phyloP scores from a whole-genome alignment of 140 eudicot species.

The Ambrosia hybrid region DNA sequence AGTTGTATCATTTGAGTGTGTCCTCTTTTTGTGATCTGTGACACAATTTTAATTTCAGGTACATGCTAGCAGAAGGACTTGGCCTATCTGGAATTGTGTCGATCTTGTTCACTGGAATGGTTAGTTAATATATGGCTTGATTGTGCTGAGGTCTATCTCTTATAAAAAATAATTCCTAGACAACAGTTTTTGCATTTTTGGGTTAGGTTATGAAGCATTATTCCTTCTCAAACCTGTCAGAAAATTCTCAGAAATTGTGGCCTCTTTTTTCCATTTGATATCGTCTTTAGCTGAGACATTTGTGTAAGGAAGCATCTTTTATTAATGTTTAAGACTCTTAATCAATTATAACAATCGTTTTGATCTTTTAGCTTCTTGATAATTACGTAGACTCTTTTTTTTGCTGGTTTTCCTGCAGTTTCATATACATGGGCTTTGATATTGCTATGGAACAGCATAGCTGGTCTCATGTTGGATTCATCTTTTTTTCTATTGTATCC shows the following conservation, averaged over 20 bases:
- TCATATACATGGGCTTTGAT: conserved; percentile 99
- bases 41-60: conserved; percentile 45
- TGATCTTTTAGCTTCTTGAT: not conserved
- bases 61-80: conserved; percentile 98
- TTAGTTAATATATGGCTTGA: conserved; percentile 45
- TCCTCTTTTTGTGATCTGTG: conserved; percentile 20
- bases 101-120: conserved; percentile 96
- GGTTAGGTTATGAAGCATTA: conserved; percentile 97
- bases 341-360: not conserved
- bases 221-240: conserved; percentile 81
- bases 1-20: not conserved
- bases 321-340: not conserved
- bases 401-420: conserved; percentile 50
- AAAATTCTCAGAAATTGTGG: conserved; percentile 86
- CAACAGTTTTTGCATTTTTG: conserved; percentile 5
- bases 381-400: not conserved
- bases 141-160: conserved; percentile 8
- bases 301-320: conserved; percentile 55
- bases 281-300: conserved; percentile 99
- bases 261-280: conserved; percentile 95
- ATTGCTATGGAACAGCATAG: conserved; percentile 99
- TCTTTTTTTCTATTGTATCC: conserved; percentile 99
- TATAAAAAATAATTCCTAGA: not conserved
- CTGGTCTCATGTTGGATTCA: conserved; percentile 98
- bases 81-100: conserved; percentile 99